Evolutionary conservation across 352 stramenopile species (phyloP), one percentile per base, ranked within the genome.

Genomic region (Thraustochytrium striatum): DNA sequence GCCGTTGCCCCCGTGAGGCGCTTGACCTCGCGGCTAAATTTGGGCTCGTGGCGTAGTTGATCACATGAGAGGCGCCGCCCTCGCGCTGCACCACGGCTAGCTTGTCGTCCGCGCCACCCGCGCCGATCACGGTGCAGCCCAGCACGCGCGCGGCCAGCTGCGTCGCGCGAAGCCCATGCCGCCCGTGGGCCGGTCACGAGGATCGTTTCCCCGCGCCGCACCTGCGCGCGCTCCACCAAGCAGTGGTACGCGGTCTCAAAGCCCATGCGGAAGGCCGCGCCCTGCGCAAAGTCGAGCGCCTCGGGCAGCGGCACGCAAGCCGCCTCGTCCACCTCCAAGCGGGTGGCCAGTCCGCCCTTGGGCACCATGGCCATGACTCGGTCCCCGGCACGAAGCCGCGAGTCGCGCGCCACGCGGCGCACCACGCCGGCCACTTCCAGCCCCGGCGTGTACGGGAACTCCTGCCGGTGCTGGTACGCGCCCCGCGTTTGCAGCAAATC

Each of bases 171-270:
- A 79, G 69, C 69, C 69, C 69, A 79, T 79, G 50, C 69, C 69
- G 32, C 69, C 69, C 0, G 69, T 79, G 3, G 69, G 35, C 69
- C 69, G 16, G 35, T 55, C 35, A 79, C 69, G 13, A 79, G 32
- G n/a, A 79, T n/a, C 8, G 72, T 52, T 33, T 79, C 69, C 16
- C 72, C 47, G n/a, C 3, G 21, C 16, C 35, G 19, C 3, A 79
- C 43, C 28, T n/a, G 9, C 28, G 28, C 69, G 25, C 69, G 69
- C 69, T 79, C 69, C 68, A 79, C 33, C 8, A 79, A 36, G 32
- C 52, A 50, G 53, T 79, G 69, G n/a, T 16, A 79, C 35, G 69
- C 69, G 25, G 69, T 79, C 53, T 79, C 69, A 38, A 72, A 79
- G 21, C 69, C 69, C 0, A 79, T 79, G 3, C 69, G 16, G 30